Conservation (phyloP, 768 basidiomycete genomes). For the Hygrophoropsis aurantiaca region DNA sequence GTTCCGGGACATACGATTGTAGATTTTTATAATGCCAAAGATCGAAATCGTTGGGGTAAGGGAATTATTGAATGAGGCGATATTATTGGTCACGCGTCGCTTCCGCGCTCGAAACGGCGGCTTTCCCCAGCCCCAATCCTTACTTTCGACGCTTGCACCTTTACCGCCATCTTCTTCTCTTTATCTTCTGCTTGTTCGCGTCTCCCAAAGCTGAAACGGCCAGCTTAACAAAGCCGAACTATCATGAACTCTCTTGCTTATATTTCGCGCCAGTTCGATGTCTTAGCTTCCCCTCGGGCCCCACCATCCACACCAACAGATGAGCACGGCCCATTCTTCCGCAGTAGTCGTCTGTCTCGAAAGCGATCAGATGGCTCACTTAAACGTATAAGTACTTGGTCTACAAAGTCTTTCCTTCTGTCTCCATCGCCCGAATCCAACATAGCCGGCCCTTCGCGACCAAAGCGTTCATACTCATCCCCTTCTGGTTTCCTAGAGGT, state of each 20-base stretch:
- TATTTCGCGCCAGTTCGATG: slow-evolving; percentile 82
- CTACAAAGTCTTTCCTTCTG: slow-evolving; percentile 52
- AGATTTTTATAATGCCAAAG: no score
- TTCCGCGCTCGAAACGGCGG: not conserved
- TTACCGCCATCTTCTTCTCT: not conserved
- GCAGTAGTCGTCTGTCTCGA: slow-evolving; percentile 22
- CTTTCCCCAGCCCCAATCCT: not conserved
- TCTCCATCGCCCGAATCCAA: slow-evolving; percentile 23
- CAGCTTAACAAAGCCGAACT: not conserved
- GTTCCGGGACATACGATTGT: no score
- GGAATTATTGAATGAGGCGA: no score
- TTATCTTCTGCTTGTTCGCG: slow-evolving; percentile 5
- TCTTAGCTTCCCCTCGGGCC: slow-evolving; percentile 58
- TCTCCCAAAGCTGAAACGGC: slow-evolving; percentile 3
- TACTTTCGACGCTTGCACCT: not conserved
- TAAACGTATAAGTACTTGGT: slow-evolving; percentile 57
- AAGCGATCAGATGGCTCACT: slow-evolving; percentile 30
- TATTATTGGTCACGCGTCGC: slow-evolving; percentile 5
- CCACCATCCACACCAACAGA: slow-evolving; percentile 56
- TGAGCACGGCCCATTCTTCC: slow-evolving; percentile 32
- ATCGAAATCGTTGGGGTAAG: no score
- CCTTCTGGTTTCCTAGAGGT: slow-evolving; percentile 50
- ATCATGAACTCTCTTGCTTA: slow-evolving; percentile 80
- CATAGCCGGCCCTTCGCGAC: slow-evolving; percentile 26
- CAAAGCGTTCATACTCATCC: slow-evolving; percentile 65